Evolutionary conservation across 768 basidiomycete genomes (phyloP).

Genomic region (Glaciozyma martinii): DNA sequence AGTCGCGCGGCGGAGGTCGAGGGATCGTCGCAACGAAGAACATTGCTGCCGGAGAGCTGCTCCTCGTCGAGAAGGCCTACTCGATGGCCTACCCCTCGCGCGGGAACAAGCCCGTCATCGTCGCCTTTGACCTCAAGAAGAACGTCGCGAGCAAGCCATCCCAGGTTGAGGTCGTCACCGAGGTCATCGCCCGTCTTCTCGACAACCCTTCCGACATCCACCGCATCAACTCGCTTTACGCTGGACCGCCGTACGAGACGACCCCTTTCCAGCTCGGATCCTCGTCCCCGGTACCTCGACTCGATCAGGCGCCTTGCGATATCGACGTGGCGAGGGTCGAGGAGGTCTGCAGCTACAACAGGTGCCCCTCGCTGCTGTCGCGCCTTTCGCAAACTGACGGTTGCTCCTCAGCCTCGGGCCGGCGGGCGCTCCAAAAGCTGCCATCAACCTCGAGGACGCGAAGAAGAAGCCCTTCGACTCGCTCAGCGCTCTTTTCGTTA

Average conservation of each 20-base stretch:
- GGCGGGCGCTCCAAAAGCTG: not conserved
- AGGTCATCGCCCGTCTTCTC: not conserved
- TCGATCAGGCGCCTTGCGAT: not conserved
- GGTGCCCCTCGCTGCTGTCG: not conserved
- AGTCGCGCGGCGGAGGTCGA: slow-evolving; percentile 4
- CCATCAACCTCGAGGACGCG: not conserved
- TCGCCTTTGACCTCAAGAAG: slow-evolving; percentile 46
- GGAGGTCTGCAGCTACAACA: not conserved
- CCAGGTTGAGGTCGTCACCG: not conserved
- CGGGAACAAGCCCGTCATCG: slow-evolving; percentile 61
- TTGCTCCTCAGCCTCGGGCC: not conserved
- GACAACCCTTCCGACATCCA: not conserved
- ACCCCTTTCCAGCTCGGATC: not conserved
- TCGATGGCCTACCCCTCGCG: slow-evolving; percentile 51
- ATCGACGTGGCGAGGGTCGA: not conserved
- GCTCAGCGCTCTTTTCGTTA: slow-evolving; percentile 32
- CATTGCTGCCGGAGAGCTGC: slow-evolving; percentile 10
- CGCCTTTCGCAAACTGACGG: not conserved
- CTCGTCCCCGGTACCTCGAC: not conserved
- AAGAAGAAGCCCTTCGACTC: not conserved
- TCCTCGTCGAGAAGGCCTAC: slow-evolving; percentile 46
- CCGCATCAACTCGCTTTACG: slow-evolving; percentile 2
- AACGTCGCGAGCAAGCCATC: too few relatives aligned
- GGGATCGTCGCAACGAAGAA: slow-evolving; percentile 17
- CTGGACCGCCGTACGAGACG: not conserved